Percentiles rank a stretch among this genome's conserved stretches.
Evolutionary conservation across 352 stramenopile genomes (phyloP).

Genomic region (Pythium scleroteichum): DNA sequence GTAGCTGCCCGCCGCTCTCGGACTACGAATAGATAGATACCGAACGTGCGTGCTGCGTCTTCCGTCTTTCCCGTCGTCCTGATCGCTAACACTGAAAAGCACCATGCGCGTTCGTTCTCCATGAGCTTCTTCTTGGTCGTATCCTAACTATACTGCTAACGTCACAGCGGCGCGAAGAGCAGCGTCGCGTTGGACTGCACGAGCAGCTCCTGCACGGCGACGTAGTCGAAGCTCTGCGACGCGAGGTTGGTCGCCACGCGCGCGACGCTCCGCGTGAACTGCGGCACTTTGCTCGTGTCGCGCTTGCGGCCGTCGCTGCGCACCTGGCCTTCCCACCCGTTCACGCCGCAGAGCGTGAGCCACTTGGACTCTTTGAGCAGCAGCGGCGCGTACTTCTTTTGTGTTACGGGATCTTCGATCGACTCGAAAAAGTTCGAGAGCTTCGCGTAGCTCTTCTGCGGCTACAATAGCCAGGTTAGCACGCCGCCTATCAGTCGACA

Average conservation of each 20-base stretch:
- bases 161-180: conserved; percentile 47
- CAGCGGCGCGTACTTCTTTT: conserved; percentile 51
- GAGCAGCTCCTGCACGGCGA: conserved; percentile 70
- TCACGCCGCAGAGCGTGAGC: conserved; percentile 62
- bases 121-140: not conserved
- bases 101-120: not conserved
- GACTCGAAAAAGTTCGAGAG: conserved; percentile 52
- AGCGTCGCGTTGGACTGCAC: conserved; percentile 69
- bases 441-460: conserved; percentile 65
- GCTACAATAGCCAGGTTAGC: conserved; percentile 28
- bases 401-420: conserved; percentile 49
- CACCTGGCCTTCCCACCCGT: conserved; percentile 69
- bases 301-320: conserved; percentile 54
- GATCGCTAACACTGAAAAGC: not conserved
- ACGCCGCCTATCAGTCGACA: not conserved
- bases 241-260: conserved; percentile 60
- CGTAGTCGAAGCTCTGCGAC: conserved; percentile 69
- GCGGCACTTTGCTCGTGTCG: conserved; percentile 41
- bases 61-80: conserved; percentile 1
- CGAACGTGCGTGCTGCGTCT: not conserved
- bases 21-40: conserved; percentile 82
- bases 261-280: conserved; percentile 58
- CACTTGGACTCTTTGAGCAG: conserved; percentile 64
- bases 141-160: not conserved
- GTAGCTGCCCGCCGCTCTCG: conserved; percentile 96